Evolutionary conservation across 2,329 filamentous ascomycete species (phyloP).

Genomic region (Xylariaceae sp.): DNA sequence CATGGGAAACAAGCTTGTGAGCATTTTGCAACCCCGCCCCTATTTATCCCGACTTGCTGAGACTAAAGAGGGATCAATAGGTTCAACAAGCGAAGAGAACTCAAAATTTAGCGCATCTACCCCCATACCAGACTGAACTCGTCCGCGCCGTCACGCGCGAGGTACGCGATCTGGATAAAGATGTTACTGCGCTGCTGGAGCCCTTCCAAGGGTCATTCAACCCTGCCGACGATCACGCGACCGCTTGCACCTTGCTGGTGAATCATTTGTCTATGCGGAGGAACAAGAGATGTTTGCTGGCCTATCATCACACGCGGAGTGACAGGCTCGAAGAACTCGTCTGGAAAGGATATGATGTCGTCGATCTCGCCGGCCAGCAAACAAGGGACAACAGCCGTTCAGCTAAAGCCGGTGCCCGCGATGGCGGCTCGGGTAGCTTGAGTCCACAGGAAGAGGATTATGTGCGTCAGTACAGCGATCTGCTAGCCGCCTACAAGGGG

Average conservation of each 20-base stretch:
- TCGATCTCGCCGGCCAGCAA: slow-evolving; percentile 63
- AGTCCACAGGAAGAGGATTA: slow-evolving; percentile 98
- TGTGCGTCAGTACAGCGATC: slow-evolving; percentile 82
- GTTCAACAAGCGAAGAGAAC: slow-evolving; percentile 95
- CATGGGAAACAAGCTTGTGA: slow-evolving; percentile 77
- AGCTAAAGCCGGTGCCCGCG: slow-evolving; percentile 37
- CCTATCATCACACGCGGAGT: slow-evolving; percentile 85
- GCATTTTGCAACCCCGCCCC: slow-evolving; percentile 17
- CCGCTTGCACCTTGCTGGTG: slow-evolving; percentile 83
- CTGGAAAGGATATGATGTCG: slow-evolving; percentile 82
- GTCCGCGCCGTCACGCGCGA: slow-evolving; percentile 85
- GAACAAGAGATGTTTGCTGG: slow-evolving; percentile 92
- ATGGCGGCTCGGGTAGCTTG: slow-evolving; percentile 66
- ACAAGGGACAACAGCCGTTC: slow-evolving; percentile 38
- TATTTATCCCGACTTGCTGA: slow-evolving; percentile 2
- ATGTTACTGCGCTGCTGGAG: slow-evolving; percentile 73
- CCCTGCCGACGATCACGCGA: slow-evolving; percentile 74
- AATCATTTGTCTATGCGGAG: slow-evolving; percentile 93
- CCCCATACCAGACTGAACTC: slow-evolving; percentile 87
- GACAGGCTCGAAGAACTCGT: slow-evolving; percentile 92
- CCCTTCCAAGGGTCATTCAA: slow-evolving; percentile 84
- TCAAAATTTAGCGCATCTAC: slow-evolving; percentile 78
- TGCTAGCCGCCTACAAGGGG: slow-evolving; percentile 94
- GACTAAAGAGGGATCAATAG: slow-evolving; percentile 41
- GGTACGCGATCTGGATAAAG: slow-evolving; percentile 87